Conservation (phyloP, 2,329 filamentous ascomycete genomes). For the Aspergillus quadrilineatus region DNA sequence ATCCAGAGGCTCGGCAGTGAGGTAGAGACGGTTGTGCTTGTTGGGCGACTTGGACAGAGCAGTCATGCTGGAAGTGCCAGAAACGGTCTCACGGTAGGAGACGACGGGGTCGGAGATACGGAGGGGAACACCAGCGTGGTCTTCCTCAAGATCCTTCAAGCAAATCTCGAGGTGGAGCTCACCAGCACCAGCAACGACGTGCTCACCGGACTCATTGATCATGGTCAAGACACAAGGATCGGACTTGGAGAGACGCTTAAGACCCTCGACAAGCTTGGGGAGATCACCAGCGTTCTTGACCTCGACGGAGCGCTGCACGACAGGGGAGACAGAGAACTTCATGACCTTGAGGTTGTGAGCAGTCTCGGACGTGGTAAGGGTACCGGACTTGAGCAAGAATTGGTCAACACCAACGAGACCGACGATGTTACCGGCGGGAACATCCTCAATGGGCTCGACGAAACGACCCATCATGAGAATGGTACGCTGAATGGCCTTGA, state of each 20-base stretch:
- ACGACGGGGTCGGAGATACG: constrained; percentile 98
- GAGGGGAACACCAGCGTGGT: constrained; percentile 98
- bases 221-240: constrained; percentile 94
- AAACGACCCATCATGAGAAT: constrained; percentile 99
- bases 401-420: constrained; percentile 99
- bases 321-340: constrained; percentile 99
- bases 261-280: constrained; percentile 99
- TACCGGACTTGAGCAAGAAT: constrained; percentile 99
- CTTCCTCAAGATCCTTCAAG: constrained; percentile 99
- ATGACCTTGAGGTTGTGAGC: constrained; percentile 99
- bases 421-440: constrained; percentile 99
- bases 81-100: constrained; percentile 96
- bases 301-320: constrained; percentile 97
- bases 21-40: constrained; percentile 99
- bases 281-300: constrained; percentile 99
- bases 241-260: constrained; percentile 99
- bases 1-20: constrained; percentile 82
- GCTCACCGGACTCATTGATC: constrained; percentile 92
- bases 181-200: constrained; percentile 98
- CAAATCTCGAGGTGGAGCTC: constrained; percentile 99
- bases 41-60: constrained; percentile 99
- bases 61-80: constrained; percentile 81
- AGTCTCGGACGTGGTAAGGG: constrained; percentile 92
- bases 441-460: constrained; percentile 98
- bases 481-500: constrained; percentile 99